Evolutionary conservation across 116 monocot genomes (phyloP).

Genomic region (Cymodocea nodosa): DNA sequence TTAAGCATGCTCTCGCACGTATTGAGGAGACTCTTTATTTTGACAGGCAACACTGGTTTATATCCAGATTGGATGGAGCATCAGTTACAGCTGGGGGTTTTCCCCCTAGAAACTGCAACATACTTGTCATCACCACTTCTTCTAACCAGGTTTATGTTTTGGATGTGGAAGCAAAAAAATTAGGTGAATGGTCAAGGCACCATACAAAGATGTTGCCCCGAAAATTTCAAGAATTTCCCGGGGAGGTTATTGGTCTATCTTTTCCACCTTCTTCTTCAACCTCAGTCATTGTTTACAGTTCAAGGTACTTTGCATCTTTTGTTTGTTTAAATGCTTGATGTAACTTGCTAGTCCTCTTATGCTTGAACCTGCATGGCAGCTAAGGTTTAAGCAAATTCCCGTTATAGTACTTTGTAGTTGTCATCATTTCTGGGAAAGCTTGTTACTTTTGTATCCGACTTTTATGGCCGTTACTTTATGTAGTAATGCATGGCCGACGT

Average conservation of each 20-base stretch:
- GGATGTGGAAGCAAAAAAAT: conserved; percentile 84
- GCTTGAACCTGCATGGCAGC: too few species aligned
- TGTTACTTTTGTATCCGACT: too few species aligned
- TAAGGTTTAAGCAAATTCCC: too few species aligned
- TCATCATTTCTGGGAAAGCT: neutral
- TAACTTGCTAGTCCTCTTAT: too few species aligned
- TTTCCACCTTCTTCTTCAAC: conserved; percentile 67
- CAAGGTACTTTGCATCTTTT: conserved; percentile 37
- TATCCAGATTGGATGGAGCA: conserved; percentile 69
- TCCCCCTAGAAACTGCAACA: conserved; percentile 51
- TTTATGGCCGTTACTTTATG: too few species aligned
- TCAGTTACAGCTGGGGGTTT: conserved; percentile 94
- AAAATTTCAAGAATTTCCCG: conserved; percentile 95
- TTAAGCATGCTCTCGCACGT: neutral
- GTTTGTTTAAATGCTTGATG: neutral
- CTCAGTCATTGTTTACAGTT: conserved; percentile 79
- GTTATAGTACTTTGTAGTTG: neutral
- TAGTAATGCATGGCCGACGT: too few species aligned
- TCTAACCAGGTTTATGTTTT: conserved; percentile 76
- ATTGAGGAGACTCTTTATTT: neutral
- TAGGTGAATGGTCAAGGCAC: conserved; percentile 80
- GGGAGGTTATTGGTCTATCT: conserved; percentile 77
- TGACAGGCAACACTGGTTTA: conserved; percentile 92
- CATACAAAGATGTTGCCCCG: conserved; percentile 51
- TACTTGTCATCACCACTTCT: conserved; percentile 76